Evolutionary conservation across 441 rosid species (phyloP).

Genomic region (Geranium incanum): DNA sequence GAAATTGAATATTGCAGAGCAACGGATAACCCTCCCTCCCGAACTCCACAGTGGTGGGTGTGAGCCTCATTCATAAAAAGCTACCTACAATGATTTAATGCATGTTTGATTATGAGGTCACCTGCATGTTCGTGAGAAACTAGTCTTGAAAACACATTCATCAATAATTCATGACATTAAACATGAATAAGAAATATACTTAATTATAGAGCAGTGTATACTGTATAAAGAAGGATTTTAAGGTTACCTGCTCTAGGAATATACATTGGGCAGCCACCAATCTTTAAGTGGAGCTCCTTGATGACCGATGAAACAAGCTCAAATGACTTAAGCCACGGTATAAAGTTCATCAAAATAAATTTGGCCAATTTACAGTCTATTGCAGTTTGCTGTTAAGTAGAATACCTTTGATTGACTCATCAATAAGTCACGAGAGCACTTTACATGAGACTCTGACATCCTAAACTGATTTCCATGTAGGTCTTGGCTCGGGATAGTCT

Average conservation of each 20-base stretch:
- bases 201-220: no score
- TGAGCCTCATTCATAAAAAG: no score
- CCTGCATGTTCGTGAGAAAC: no score
- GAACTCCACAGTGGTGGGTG: no score
- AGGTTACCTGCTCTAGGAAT: no score
- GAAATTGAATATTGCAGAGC: not conserved
- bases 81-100: no score
- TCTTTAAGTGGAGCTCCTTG: not conserved
- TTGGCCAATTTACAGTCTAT: not conserved
- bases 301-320: not conserved
- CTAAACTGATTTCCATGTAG: slow-evolving; percentile 29
- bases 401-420: not conserved
- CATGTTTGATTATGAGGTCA: no score
- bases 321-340: not conserved
- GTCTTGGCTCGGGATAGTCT: slow-evolving; percentile 88
- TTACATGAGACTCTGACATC: no score
- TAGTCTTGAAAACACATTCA: no score
- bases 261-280: no score
- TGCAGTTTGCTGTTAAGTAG: not conserved
- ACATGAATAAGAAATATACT: not conserved
- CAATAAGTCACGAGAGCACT: not conserved
- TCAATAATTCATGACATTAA: not conserved
- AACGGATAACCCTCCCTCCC: not conserved
- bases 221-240: no score
- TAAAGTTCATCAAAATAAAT: not conserved